Evolutionary conservation across 108 stramenopile genomes (phyloP).

Genomic region (Skeletonema tropicum): DNA sequence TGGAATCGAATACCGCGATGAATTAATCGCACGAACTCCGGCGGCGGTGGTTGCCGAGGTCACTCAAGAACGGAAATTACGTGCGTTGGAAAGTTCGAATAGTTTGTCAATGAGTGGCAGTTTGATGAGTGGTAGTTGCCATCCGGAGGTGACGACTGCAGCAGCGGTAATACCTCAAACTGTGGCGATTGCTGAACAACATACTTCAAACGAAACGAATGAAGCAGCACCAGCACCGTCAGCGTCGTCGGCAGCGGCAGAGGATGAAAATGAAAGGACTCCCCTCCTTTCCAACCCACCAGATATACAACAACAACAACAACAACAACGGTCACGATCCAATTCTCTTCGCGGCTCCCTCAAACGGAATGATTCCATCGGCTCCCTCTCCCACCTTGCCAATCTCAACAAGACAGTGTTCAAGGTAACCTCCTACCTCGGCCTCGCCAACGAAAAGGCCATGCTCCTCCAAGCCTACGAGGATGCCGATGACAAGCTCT

Average conservation of each 20-base stretch:
- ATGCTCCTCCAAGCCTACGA: slow-evolving; percentile 12
- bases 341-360: background rate
- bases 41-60: slow-evolving; percentile 36
- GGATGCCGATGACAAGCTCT: slow-evolving; percentile 36
- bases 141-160: no score
- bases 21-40: slow-evolving; percentile 50
- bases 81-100: background rate
- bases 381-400: background rate
- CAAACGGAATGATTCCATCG: background rate
- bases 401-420: background rate
- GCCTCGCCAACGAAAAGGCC: slow-evolving; percentile 26
- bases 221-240: no score
- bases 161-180: no score
- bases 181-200: background rate
- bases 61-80: slow-evolving; percentile 18
- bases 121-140: no score
- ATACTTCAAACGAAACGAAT: no score
- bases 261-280: no score
- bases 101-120: background rate
- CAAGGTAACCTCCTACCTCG: slow-evolving; percentile 41
- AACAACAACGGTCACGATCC: no score
- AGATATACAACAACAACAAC: no score
- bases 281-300: no score
- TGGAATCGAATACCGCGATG: slow-evolving; percentile 38
- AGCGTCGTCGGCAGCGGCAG: background rate